phyloP scores from a whole-genome alignment of 805 yeast species.

The Komagataella kurtzmanii region DNA sequence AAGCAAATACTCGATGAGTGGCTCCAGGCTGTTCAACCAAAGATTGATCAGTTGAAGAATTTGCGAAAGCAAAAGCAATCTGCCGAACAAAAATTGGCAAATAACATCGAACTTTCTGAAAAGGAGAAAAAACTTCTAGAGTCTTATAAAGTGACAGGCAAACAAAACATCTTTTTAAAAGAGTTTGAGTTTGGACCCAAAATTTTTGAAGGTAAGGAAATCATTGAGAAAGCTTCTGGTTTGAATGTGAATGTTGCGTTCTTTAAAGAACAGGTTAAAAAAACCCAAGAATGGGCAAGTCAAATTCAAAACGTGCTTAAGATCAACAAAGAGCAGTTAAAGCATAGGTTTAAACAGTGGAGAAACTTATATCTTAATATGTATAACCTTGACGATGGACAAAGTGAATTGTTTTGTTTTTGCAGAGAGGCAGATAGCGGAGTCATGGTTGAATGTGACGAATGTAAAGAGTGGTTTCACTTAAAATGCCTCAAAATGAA shows the following conservation, averaged over 20 bases:
- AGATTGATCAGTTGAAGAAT: neutral
- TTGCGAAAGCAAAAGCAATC: neutral
- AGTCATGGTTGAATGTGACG: constrained; percentile 58
- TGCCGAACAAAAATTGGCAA: neutral
- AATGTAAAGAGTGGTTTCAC: constrained; percentile 65
- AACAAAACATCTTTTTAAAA: neutral
- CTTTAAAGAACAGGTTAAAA: neutral
- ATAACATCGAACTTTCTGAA: neutral
- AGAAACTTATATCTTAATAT: neutral
- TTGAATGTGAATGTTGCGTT: neutral
- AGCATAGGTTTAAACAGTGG: neutral
- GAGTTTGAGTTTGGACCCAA: neutral
- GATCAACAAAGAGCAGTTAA: neutral
- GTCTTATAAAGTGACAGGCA: neutral
- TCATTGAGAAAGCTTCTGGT: neutral
- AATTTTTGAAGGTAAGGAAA: neutral
- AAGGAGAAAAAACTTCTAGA: neutral
- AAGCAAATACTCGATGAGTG: neutral
- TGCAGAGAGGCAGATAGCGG: constrained; percentile 50
- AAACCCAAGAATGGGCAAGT: neutral
- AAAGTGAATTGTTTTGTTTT: constrained; percentile 30
- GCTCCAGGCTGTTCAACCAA: neutral
- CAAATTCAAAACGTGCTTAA: neutral
- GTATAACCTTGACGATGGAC: neutral
- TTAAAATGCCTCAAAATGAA: constrained; percentile 35